Percentiles rank a stretch among this genome's conserved stretches.
Evolutionary conservation across 352 stramenopile genomes (phyloP).

Genomic region (Globisporangium acanthophoron): DNA sequence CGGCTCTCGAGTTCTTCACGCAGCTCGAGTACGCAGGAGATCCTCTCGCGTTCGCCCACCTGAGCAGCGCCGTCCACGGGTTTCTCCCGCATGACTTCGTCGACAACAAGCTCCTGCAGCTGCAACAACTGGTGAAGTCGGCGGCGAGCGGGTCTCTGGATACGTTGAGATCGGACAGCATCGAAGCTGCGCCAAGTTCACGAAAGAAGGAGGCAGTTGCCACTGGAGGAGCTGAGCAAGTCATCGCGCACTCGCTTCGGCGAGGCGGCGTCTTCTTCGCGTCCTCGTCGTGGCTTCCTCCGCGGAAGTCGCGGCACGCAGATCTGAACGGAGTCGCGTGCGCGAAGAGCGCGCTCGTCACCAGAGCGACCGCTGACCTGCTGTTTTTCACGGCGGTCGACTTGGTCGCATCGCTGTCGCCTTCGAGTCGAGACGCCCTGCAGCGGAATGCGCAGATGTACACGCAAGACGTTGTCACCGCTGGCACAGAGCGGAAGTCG

Average conservation of each 20-base stretch:
- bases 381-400: slow-evolving; percentile 47
- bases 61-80: slow-evolving; percentile 45
- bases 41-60: slow-evolving; percentile 35
- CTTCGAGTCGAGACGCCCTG: slow-evolving; percentile 26
- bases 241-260: slow-evolving; percentile 21
- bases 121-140: neutral
- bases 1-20: slow-evolving; percentile 39
- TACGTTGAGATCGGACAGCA: neutral
- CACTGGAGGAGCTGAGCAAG: neutral
- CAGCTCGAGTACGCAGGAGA: slow-evolving; percentile 46
- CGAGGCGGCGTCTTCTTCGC: slow-evolving; percentile 47
- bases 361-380: slow-evolving; percentile 31
- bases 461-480: neutral
- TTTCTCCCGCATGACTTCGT: slow-evolving; percentile 43
- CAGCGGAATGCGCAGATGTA: slow-evolving; percentile 29
- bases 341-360: slow-evolving; percentile 41
- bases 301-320: slow-evolving; percentile 20
- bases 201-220: neutral
- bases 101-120: slow-evolving; percentile 14
- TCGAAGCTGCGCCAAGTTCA: neutral
- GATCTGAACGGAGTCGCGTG: slow-evolving; percentile 20
- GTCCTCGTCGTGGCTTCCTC: slow-evolving; percentile 49
- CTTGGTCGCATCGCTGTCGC: slow-evolving; percentile 27
- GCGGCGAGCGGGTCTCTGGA: slow-evolving; percentile 1
- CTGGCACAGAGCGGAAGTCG: neutral